Evolutionary conservation across 495 filamentous ascomycete genomes (phyloP).

Genomic region (Pseudomonodictys pantanalensis): DNA sequence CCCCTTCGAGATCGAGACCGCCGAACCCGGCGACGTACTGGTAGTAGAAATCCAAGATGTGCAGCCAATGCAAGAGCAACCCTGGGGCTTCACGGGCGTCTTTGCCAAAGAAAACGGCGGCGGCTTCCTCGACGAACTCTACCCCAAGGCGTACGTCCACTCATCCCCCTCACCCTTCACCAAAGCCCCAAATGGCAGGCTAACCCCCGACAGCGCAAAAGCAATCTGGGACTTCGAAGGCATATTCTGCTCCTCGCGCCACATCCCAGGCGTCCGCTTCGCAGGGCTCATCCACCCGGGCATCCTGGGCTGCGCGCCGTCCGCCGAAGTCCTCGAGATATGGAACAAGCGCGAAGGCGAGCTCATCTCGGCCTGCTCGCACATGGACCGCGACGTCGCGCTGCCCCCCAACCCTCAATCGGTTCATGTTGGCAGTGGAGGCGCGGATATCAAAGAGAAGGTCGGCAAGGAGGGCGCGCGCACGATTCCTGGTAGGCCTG

Average conservation of each 20-base stretch:
- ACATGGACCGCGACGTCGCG: conserved; percentile 73
- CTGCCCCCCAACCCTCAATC: conserved; percentile 69
- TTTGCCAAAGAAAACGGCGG: conserved; percentile 84
- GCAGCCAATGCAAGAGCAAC: conserved; percentile 80
- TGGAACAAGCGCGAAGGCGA: conserved; percentile 83
- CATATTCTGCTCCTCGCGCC: conserved; percentile 85
- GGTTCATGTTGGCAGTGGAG: conserved; percentile 68
- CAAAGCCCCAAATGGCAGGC: background rate
- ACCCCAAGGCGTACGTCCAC: conserved; percentile 55
- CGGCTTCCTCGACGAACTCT: conserved; percentile 87
- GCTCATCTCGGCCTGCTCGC: conserved; percentile 65
- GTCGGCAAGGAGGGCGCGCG: conserved; percentile 84
- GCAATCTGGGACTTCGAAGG: conserved; percentile 98
- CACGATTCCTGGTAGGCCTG: conserved; percentile 76
- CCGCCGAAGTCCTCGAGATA: conserved; percentile 60
- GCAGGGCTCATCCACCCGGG: conserved; percentile 81
- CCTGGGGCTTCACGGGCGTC: conserved; percentile 90
- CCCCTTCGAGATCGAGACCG: conserved; percentile 84
- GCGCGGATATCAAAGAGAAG: conserved; percentile 61
- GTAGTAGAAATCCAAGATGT: conserved; percentile 95
- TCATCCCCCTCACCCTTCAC: background rate
- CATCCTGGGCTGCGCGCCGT: conserved; percentile 88
- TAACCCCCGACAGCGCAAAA: conserved; percentile 59
- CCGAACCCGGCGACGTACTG: conserved; percentile 82
- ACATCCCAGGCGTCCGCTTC: conserved; percentile 62